Evolutionary conservation across 73 alveolate species (phyloP), one percentile per base, ranked within the genome.

Genomic region (Tetrahymena borealis): DNA sequence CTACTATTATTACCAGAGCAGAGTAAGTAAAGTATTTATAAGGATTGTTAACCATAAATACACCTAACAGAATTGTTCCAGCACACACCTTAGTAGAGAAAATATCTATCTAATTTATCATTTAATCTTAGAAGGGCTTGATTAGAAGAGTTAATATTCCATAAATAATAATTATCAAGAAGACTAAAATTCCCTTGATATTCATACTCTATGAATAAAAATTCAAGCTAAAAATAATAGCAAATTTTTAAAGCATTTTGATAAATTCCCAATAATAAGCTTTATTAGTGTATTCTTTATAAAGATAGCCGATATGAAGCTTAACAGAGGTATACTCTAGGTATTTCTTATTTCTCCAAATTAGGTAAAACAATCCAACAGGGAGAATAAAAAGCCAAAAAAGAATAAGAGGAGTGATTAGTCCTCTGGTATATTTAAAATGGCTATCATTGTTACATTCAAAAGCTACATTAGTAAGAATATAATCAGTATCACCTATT

Each of bases 231-330:
- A 60, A 35, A n/a, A 40, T 90, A 24, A 93, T 93, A 32, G 78
- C 37, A n/a, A 93, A 20, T 33, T 93, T 93, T 39, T 94, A 36
- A 10, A 32, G 39, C 79, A 93, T 33, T 16, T 38, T 93, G 7
- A 90, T 35, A 90, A 93, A 90, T 42, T 93, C 96, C 94, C 96
- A 93, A 90, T 93, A 93, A 39, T 16, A 93, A 32, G 38, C 37
- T 90, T 93, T 33, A 32, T 79, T 90, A 37, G 90, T 93, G 78
- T 91, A 93, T 38, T 90, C 96, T n/a, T 33, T 36, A 40, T 91
- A 93, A 18, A 93, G 13, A 42, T 90, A 93, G 16, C 94, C 96
- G 5, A 36, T n/a, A 13, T 93, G 16, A n/a, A 39, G 38, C 20
- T 39, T 37, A 9, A 32, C 37, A 33, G 18, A 11, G 16, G 16